These are phyloP conservation scores for Naganishia cerealis DNA, from an alignment of 1,284 basidiomycete species.

Conservation along the genomic window DNA sequence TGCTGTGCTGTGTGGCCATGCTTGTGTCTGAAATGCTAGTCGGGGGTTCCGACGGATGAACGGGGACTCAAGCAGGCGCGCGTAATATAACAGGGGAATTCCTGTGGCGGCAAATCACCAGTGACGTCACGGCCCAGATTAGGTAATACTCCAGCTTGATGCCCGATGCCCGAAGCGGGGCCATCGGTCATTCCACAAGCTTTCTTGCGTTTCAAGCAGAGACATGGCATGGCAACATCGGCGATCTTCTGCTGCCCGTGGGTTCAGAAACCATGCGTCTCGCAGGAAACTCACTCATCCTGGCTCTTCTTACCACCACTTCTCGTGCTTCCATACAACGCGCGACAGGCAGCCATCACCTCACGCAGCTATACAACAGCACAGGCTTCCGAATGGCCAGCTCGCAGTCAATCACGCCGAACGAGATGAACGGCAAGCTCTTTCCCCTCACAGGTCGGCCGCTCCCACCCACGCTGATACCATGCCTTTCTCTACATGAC, in stretches of 20 bases:
- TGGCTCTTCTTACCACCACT: no score
- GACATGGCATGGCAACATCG: no score
- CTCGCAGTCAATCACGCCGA: no score
- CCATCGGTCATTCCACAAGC: no score
- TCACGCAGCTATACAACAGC: background rate
- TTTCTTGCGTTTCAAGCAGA: no score
- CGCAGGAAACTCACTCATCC: no score
- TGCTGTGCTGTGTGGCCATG: constrained; percentile 8
- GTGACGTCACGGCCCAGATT: no score
- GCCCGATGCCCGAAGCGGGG: background rate
- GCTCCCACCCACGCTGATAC: background rate
- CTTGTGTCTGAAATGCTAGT: background rate
- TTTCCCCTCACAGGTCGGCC: background rate
- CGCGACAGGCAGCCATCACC: background rate
- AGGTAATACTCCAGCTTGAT: background rate
- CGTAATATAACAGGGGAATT: background rate
- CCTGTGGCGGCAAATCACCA: background rate
- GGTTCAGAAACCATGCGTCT: no score
- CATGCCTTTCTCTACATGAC: background rate
- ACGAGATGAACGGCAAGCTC: no score
- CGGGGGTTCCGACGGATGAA: constrained; percentile 4
- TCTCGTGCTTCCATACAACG: no score
- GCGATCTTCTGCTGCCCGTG: no score
- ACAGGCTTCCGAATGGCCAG: background rate
- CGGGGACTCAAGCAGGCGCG: background rate